Evolutionary conservation across 768 basidiomycete genomes (phyloP), one percentile per base, ranked within the genome.

Genomic region (Gloeopeniophorella convolvens): DNA sequence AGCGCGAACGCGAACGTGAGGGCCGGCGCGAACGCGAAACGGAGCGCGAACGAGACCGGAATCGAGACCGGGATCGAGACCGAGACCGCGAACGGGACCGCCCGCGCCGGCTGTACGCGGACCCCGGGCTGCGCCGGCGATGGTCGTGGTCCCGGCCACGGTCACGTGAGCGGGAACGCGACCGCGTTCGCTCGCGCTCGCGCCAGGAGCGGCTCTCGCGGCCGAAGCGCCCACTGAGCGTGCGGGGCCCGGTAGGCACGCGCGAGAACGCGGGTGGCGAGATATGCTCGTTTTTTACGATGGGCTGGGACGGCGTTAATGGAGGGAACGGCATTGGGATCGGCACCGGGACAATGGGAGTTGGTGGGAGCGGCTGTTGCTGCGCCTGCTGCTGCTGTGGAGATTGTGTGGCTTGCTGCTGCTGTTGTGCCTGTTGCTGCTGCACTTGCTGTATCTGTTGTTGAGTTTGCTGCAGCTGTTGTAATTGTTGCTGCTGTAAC

Each of bases 161-260:
- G 5, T 40, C 35, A 6, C 30, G 46, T 30, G 51, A 52, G 8
- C 35, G 35, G 28, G 51, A 52, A 8, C 35, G 35, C 13, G 35
- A 40, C 6, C 39, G 39, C 39, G 39, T 23, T 40, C 41, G 40
- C 3, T 30, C 3, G 4, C 18, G 20, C 11, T 13, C 21, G 39
- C 26, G 26, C 18, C 12, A 18, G 13, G 33, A 24, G 1, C 26
- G 10, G 11, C 31, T 20, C 1, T 23, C 10, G 13, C 13, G 10
- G 8, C n/a, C 11, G 48, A 18, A 10, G 3, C 30, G 21, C 2
- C 20, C 3, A n/a, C 18, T 12, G 40, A 24, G 9, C 27, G 11
- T 9, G 7, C 13, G 3, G 32, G 34, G 13, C 35, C 39, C n/a
- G n/a, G n/a, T n/a, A n/a, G n/a, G n/a, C n/a, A n/a, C n/a, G n/a